Conservation (phyloP, 2,329 filamentous ascomycete species). For the Claviceps purpurea region DNA sequence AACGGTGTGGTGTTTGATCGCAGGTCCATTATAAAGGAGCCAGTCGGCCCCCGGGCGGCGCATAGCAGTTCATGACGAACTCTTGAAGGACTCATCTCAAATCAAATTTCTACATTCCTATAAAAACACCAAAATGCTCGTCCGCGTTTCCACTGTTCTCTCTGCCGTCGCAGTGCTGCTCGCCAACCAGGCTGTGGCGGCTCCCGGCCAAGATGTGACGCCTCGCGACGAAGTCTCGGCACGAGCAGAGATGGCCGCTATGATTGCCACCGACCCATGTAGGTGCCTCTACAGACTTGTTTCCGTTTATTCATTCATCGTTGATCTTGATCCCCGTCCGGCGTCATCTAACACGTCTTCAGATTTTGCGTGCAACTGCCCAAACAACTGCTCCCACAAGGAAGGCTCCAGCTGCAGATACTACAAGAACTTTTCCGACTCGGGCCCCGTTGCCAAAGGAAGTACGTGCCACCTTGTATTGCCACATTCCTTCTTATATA, state of each 20-base stretch:
- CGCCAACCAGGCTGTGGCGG: background rate
- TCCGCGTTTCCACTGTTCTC: background rate
- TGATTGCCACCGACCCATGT: background rate
- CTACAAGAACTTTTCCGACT: background rate
- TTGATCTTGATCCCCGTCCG: background rate
- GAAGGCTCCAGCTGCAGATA: background rate
- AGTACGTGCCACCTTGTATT: background rate
- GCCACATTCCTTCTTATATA: background rate
- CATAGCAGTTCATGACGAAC: no score
- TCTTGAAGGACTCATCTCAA: no score
- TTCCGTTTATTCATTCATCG: background rate
- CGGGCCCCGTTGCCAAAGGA: background rate
- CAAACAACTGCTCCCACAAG: background rate
- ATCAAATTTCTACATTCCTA: background rate
- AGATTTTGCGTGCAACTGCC: constrained; percentile 1
- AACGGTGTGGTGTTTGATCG: no score
- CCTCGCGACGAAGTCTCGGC: background rate
- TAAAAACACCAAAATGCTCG: background rate
- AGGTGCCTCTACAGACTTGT: background rate
- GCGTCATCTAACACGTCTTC: no score
- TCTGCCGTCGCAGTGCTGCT: background rate
- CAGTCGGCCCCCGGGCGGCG: no score
- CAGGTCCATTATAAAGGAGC: no score
- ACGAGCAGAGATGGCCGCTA: background rate
- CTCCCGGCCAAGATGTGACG: background rate